These are phyloP conservation scores for Berberis vulgaris DNA, from an alignment of 164 flowering plant species.

Conservation along the genomic window DNA sequence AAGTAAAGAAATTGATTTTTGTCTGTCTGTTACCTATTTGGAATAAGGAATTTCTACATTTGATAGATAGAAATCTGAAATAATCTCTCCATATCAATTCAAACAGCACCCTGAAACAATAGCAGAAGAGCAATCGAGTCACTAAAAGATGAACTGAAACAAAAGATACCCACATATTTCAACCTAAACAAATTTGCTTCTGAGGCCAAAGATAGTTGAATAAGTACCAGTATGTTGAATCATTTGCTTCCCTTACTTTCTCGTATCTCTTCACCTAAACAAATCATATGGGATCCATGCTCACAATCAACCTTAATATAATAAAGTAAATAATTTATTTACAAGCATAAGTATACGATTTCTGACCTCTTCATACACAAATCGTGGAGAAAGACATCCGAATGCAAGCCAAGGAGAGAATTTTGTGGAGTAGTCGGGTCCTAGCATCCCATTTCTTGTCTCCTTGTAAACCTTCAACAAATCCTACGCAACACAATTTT, in stretches of 20 bases:
- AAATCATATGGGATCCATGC: constrained; percentile 5
- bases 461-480: constrained; percentile 56
- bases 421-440: constrained; percentile 88
- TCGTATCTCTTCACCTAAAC: constrained; percentile 85
- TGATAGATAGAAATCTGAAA: constrained; percentile 78
- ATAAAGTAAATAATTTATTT: background rate
- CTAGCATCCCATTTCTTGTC: constrained; percentile 91
- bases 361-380: constrained; percentile 69
- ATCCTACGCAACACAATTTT: constrained; percentile 33
- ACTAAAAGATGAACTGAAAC: background rate
- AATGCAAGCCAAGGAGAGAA: constrained; percentile 97
- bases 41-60: constrained; percentile 71
- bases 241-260: constrained; percentile 57
- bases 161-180: background rate
- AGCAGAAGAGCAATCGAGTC: background rate
- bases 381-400: constrained; percentile 80
- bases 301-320: background rate
- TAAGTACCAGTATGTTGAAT: constrained; percentile 86
- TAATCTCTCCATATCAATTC: constrained; percentile 96
- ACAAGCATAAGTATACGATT: background rate
- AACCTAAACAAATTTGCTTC: background rate
- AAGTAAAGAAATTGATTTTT: background rate
- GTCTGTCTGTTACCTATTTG: constrained; percentile 47
- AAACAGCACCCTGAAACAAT: constrained; percentile 71
- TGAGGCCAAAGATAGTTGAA: constrained; percentile 3